Base-by-base conservation (phyloP, 805 yeast species). In the Huiozyma sinensis region DNA sequence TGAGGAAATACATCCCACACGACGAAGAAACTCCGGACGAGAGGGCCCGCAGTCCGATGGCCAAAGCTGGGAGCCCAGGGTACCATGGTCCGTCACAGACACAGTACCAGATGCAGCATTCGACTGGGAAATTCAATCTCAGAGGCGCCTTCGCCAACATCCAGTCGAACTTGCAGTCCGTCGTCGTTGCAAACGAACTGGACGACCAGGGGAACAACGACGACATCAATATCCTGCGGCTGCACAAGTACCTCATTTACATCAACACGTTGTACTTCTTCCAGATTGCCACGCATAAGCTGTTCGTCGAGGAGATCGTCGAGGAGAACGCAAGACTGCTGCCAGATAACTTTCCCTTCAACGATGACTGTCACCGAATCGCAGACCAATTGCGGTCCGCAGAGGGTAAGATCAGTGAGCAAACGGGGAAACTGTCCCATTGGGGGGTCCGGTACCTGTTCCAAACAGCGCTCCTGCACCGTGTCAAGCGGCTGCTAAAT, bases 181-280 rank as follows among this genome's bases (percentile, higher is more conserved):
- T 57, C 5, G 61, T 59, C 5, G 54, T 56, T 2, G 61, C 56
- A 38, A 63, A 58, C 30, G 64, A 60, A 24, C 47, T 45, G 7
- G 52, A 52, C 3, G 59, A 53, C 38, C 57, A 56, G 33, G 24
- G 24, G 24, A 17, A 17, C 24, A 4, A 17, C 24, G 36, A 51
- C 52, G 33, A 44, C 57, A 10, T 52, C 60, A 40, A 58, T 6
- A 54, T 61, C 6, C 41, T 62, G 4, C 71, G 75, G 45, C 60
- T 84, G 11, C 71, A 76, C 31, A 75, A 74, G 11, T 88, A 77
- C 56, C 64, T 87, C 36, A 66, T 84, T 1, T 75, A 81, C 46
- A 66, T 88, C 47, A 89, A 90, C 61, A 80, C 94, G 1, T 67
- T 88, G 5, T 77, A 81, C 8, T 64, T 80, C 37, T 79, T 83